A percentile compares a stretch with the other conserved stretches of the same genome.
Evolutionary conservation across 2,329 filamentous ascomycete species (phyloP).

Genomic region (Venturia asperata): DNA sequence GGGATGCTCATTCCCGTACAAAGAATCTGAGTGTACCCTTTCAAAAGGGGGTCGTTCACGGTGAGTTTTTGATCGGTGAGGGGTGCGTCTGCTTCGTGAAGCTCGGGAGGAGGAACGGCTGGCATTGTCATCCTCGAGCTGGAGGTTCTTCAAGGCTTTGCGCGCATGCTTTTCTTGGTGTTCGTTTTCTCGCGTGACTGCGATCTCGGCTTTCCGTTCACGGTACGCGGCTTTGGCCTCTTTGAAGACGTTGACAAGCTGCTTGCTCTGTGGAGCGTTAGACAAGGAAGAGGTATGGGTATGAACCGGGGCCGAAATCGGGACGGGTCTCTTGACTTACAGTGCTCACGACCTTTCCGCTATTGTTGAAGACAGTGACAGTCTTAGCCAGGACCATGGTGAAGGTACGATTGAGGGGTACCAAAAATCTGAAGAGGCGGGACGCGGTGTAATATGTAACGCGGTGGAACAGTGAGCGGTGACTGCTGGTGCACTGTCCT

Average conservation of each 20-base stretch:
- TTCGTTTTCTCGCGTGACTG: slow-evolving; percentile 58
- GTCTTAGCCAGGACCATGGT: slow-evolving; percentile 53
- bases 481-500: background rate
- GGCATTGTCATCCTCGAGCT: slow-evolving; percentile 31
- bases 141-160: slow-evolving; percentile 47
- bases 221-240: slow-evolving; percentile 83
- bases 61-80: background rate
- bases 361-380: slow-evolving; percentile 83
- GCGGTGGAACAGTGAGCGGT: slow-evolving; percentile 5
- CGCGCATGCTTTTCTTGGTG: slow-evolving; percentile 53
- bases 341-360: slow-evolving; percentile 83
- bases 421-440: background rate
- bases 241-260: slow-evolving; percentile 83
- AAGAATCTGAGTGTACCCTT: slow-evolving; percentile 14
- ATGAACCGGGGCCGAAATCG: background rate
- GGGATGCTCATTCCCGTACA: slow-evolving; percentile 13
- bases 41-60: slow-evolving; percentile 5
- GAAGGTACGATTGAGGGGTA: background rate
- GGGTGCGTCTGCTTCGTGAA: background rate
- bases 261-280: slow-evolving; percentile 64
- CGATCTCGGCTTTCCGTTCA: slow-evolving; percentile 77
- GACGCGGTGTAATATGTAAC: background rate
- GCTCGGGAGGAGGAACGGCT: slow-evolving; percentile 24
- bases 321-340: slow-evolving; percentile 45
- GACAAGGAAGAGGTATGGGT: slow-evolving; percentile 20